These are phyloP conservation scores for Plenodomus biglobosus DNA, from an alignment of 2,329 filamentous ascomycete species.

Conservation along the genomic window DNA sequence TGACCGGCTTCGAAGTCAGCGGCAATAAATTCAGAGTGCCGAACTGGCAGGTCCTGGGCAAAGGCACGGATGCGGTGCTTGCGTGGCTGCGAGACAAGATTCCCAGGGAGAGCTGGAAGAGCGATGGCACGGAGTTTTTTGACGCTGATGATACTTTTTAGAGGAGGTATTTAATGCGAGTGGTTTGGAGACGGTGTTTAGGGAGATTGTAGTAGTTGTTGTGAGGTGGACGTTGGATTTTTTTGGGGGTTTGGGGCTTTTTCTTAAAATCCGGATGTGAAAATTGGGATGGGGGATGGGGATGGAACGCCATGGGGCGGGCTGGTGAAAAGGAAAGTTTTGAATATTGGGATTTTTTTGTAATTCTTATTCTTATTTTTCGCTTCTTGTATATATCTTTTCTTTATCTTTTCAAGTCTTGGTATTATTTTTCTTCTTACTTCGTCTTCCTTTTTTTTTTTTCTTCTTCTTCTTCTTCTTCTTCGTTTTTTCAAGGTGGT, in stretches of 20 bases:
- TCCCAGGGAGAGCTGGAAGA: constrained; percentile 46
- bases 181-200: neutral
- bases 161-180: neutral
- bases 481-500: too few species aligned
- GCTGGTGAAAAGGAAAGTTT: neutral
- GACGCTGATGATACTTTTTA: constrained; percentile 19
- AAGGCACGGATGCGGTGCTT: constrained; percentile 82
- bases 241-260: too few species aligned
- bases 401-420: neutral
- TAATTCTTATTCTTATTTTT: neutral
- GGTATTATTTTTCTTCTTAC: too few species aligned
- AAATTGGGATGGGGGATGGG: too few species aligned
- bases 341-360: neutral
- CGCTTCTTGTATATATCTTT: neutral
- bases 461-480: too few species aligned
- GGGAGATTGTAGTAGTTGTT: neutral
- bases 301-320: neutral
- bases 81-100: constrained; percentile 79
- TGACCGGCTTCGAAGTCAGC: constrained; percentile 71
- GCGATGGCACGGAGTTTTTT: constrained; percentile 28
- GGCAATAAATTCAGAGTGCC: constrained; percentile 90
- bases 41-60: constrained; percentile 77
- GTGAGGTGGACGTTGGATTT: neutral
- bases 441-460: too few species aligned
- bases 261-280: too few species aligned